phyloP scores from a whole-genome alignment of 441 rosid species.

The Rhodomyrtus psidioides region DNA sequence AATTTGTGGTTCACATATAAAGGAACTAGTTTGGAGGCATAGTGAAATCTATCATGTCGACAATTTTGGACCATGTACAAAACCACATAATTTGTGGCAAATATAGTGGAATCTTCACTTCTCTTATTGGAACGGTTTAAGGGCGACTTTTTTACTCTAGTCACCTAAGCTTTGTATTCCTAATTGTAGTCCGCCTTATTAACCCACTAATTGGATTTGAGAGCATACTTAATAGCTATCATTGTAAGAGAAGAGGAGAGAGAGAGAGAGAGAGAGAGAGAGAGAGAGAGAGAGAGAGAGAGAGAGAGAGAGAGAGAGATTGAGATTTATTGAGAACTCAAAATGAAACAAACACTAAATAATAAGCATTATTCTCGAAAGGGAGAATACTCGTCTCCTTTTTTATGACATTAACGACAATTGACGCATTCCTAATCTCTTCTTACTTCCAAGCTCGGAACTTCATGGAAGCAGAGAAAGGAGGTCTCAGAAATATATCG shows the following conservation, averaged over 20 bases:
- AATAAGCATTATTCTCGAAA: neutral
- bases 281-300: too few relatives aligned
- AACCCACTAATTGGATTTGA: too few relatives aligned
- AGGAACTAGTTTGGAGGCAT: neutral
- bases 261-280: too few relatives aligned
- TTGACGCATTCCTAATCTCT: neutral
- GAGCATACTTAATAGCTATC: too few relatives aligned
- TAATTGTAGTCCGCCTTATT: too few relatives aligned
- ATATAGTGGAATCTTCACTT: neutral
- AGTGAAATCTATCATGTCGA: too few relatives aligned
- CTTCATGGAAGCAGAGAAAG: neutral
- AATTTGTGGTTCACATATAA: neutral
- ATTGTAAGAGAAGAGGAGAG: too few relatives aligned
- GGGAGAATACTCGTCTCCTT: neutral
- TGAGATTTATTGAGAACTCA: neutral
- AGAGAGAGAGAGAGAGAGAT: too few relatives aligned
- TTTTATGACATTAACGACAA: neutral
- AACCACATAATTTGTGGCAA: neutral
- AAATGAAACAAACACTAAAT: neutral
- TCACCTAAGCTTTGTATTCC: too few relatives aligned
- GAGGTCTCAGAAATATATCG: neutral
- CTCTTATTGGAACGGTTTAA: neutral
- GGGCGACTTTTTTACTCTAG: too few relatives aligned
- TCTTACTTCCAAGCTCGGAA: neutral
- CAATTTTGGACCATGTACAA: neutral